Conservation (phyloP, 2,329 filamentous ascomycete species). For the Fusarium camptoceras region DNA sequence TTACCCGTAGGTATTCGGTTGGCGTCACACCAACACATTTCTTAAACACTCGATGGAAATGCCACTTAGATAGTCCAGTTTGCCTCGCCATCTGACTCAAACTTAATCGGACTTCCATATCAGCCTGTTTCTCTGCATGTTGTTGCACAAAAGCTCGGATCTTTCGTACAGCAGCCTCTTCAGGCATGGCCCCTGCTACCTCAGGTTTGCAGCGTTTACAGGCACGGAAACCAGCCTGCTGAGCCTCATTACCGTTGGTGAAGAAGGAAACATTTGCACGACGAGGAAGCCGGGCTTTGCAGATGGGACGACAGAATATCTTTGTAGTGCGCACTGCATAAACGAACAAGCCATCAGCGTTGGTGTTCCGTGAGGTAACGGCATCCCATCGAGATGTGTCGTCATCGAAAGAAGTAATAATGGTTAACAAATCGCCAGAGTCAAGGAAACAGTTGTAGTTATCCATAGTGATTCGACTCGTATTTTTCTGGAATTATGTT, state of each 20-base stretch:
- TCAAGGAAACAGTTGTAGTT: neutral
- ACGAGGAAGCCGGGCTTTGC: conserved; percentile 69
- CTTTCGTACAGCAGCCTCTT: conserved; percentile 58
- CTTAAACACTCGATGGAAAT: conserved; percentile 71
- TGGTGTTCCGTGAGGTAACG: conserved; percentile 50
- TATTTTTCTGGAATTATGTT: neutral
- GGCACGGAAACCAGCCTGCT: conserved; percentile 61
- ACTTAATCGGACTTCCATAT: conserved; percentile 43
- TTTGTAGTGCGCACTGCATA: conserved; percentile 59
- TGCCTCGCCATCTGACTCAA: conserved; percentile 62
- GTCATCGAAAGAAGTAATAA: conserved; percentile 44
- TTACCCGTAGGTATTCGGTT: conserved; percentile 48
- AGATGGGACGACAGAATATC: conserved; percentile 71
- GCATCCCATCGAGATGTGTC: conserved; percentile 53
- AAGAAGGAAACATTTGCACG: conserved; percentile 71
- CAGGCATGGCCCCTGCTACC: conserved; percentile 55
- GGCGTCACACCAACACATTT: conserved; percentile 63
- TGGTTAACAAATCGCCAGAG: neutral
- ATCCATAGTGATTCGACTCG: neutral
- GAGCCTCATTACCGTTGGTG: conserved; percentile 58
- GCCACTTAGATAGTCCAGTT: conserved; percentile 66
- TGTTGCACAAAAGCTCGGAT: conserved; percentile 51
- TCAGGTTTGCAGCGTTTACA: conserved; percentile 68
- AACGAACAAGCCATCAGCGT: conserved; percentile 56
- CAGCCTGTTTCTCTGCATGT: conserved; percentile 39